Conservation (phyloP, 768 basidiomycete genomes). For the Pholiota conissans region DNA sequence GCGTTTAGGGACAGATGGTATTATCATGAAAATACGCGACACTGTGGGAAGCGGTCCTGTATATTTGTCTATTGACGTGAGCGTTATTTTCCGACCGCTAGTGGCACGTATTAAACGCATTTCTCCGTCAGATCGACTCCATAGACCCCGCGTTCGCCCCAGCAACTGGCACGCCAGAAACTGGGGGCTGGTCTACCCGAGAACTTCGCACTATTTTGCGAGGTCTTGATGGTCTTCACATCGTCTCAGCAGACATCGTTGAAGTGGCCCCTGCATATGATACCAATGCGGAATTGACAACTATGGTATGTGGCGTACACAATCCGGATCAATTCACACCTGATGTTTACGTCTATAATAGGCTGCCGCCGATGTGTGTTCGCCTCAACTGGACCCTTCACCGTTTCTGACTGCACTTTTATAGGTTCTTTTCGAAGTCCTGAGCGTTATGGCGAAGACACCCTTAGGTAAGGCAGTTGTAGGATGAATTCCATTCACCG, state of each 20-base stretch:
- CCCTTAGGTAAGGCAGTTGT: slow-evolving; percentile 59
- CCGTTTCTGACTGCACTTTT: not conserved
- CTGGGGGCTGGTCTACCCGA: slow-evolving; percentile 83
- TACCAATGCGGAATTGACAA: slow-evolving; percentile 38
- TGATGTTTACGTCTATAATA: slow-evolving; percentile 18
- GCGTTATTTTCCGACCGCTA: slow-evolving; percentile 18
- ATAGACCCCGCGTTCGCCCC: slow-evolving; percentile 84
- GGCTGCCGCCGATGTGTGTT: slow-evolving; percentile 42
- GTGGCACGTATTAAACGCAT: slow-evolving; percentile 1
- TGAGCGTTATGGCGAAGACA: slow-evolving; percentile 80
- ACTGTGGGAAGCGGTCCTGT: slow-evolving; percentile 75
- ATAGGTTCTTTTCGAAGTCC: slow-evolving; percentile 71
- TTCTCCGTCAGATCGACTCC: slow-evolving; percentile 58
- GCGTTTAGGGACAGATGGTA: slow-evolving; percentile 62
- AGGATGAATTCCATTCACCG: slow-evolving; percentile 2
- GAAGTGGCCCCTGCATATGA: slow-evolving; percentile 87
- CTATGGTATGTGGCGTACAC: slow-evolving; percentile 24
- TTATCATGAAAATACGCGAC: slow-evolving; percentile 77
- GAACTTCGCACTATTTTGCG: slow-evolving; percentile 77
- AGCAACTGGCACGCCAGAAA: slow-evolving; percentile 84
- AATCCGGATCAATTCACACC: slow-evolving; percentile 5
- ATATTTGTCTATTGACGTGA: slow-evolving; percentile 77
- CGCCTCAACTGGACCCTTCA: not conserved
- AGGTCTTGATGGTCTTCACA: slow-evolving; percentile 71
- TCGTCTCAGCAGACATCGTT: slow-evolving; percentile 83